phyloP scores from a whole-genome alignment of 176 grass and related monocot species.

The Coix lacrymajobi region DNA sequence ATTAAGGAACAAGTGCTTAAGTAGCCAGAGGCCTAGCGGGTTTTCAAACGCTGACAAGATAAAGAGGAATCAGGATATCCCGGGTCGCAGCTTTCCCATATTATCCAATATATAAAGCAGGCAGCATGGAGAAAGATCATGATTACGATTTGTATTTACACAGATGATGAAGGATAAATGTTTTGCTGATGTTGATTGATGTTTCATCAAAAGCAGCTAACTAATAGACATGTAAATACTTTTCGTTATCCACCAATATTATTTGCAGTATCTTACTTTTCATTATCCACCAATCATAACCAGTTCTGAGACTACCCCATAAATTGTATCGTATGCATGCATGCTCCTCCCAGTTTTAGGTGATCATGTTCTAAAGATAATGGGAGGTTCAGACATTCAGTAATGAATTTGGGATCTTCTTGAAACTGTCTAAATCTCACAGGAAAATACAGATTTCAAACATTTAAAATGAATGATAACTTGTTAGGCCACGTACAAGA shows the following conservation, averaged over 20 bases:
- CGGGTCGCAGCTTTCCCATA: background rate
- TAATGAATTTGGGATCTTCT: background rate
- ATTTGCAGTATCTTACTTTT: background rate
- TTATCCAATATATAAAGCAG: background rate
- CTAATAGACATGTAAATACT: background rate
- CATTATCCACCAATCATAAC: background rate
- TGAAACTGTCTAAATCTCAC: background rate
- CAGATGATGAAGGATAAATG: background rate
- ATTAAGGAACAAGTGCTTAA: background rate
- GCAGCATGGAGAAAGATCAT: background rate
- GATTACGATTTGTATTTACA: background rate
- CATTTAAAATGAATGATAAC: background rate
- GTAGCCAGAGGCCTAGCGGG: background rate
- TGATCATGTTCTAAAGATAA: background rate
- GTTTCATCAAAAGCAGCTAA: background rate
- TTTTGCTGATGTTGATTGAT: background rate
- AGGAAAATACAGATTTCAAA: background rate
- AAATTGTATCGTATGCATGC: background rate
- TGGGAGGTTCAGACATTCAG: background rate
- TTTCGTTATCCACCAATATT: slow-evolving; percentile 18
- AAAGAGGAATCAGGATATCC: background rate
- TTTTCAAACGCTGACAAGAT: background rate
- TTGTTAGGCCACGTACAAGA: background rate
- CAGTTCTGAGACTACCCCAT: background rate
- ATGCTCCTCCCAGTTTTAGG: background rate